Base-by-base conservation (phyloP, 495 filamentous ascomycete genomes). In the Neurospora sp. region DNA sequence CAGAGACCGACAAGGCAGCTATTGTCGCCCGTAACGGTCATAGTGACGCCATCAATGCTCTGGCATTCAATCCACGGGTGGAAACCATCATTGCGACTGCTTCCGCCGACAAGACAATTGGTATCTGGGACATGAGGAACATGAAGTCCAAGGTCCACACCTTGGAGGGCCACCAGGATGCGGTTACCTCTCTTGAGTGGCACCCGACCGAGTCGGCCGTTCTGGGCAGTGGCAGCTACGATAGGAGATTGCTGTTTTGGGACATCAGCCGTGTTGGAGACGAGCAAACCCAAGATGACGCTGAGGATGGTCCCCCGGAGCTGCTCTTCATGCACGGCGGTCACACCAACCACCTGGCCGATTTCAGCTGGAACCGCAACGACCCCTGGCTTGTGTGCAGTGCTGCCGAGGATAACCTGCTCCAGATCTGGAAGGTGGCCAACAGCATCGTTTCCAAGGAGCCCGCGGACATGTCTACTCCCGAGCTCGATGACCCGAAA, bases 261-360 rank as follows among this genome's bases (percentile, higher is more conserved):
- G 96, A 99, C 78, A 83, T 97, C 39, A 93, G 92, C 81, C 88
- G 90, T 72, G 90, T 94, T 42, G 96, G 96, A 31, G 93, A 96
- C 76, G 96, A 99, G 83, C 96, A 98, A 83, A 91, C 90, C 9
- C 92, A 93, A 0, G 96, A 98, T 72, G 96, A 99, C 82, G 89
- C 89, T n/a, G 96, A 98, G 76, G 96, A 99, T 81, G 96, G 96
- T 1, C 93, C 94, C 10, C 96, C 96, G 48, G 96, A 99, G 81
- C 86, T 99, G 92, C 84, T 97, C 16, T 99, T 99, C 81, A 99
- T 99, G 96, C 96, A 99, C 77, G 96, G 96, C 73, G 96, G 96
- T 31, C 96, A 98, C 83, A 99, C 95, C 18, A 97, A 97, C 80
- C 91, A 94, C 72, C 90, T 99, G 48, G 92, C 92, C 11, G 96